phyloP scores from a whole-genome alignment of 805 yeast genomes.

The Nakazawaea ambrosiae region DNA sequence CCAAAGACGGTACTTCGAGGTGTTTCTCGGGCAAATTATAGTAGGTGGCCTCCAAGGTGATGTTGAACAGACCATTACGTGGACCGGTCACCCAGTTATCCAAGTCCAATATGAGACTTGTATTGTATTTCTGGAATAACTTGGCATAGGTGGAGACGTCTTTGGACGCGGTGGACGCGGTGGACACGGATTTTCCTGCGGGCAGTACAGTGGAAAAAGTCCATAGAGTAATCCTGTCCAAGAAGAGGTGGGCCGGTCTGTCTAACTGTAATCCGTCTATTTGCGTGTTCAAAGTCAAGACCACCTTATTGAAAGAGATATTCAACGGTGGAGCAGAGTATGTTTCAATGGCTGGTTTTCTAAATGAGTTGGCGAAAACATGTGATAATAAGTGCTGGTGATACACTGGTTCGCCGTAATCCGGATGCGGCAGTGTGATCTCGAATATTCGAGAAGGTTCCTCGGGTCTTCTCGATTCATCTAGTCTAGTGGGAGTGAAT shows the following conservation, averaged over 20 bases:
- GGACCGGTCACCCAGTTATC: constrained; percentile 52
- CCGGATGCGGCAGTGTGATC: constrained; percentile 21
- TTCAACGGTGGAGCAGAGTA: constrained; percentile 39
- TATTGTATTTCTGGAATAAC: constrained; percentile 36
- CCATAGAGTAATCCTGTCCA: constrained; percentile 67
- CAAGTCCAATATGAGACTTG: constrained; percentile 47
- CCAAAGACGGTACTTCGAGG: constrained; percentile 12
- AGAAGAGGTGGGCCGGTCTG: constrained; percentile 54
- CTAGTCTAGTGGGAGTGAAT: not conserved
- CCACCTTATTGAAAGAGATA: constrained; percentile 42
- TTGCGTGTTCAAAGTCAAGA: constrained; percentile 43
- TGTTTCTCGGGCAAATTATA: constrained; percentile 26
- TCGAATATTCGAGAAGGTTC: constrained; percentile 23
- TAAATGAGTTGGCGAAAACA: constrained; percentile 56
- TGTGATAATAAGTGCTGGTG: constrained; percentile 34
- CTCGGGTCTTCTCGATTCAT: too few relatives aligned
- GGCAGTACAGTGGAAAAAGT: constrained; percentile 85
- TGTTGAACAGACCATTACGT: constrained; percentile 54
- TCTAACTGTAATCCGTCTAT: constrained; percentile 59
- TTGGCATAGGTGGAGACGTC: constrained; percentile 54
- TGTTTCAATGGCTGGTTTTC: constrained; percentile 36
- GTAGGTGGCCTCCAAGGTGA: constrained; percentile 44
- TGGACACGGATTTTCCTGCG: constrained; percentile 37
- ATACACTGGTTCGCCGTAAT: constrained; percentile 30
- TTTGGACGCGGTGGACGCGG: constrained; percentile 45